These are phyloP conservation scores for Suillus subluteus DNA, from an alignment of 768 basidiomycete species.

Conservation along the genomic window DNA sequence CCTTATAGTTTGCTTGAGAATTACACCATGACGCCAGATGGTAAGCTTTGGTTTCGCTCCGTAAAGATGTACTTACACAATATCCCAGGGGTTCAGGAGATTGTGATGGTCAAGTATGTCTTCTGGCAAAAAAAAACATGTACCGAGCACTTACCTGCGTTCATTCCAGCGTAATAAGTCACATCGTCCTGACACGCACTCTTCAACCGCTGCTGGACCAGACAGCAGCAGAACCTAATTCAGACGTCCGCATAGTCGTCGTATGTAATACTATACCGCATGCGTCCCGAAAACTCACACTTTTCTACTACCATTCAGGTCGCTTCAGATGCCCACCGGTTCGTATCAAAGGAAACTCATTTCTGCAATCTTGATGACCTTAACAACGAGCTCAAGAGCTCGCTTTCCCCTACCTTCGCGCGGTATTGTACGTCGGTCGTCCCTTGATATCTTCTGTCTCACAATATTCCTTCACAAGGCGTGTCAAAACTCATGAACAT, in stretches of 20 bases:
- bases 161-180: constrained; percentile 50
- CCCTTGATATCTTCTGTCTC: neutral
- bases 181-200: constrained; percentile 55
- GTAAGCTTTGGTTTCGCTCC: constrained; percentile 16
- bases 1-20: constrained; percentile 23
- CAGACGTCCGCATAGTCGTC: constrained; percentile 65
- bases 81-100: constrained; percentile 39
- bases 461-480: constrained; percentile 22
- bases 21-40: constrained; percentile 30
- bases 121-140: neutral
- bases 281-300: neutral
- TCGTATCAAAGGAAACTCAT: constrained; percentile 21
- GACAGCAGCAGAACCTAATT: constrained; percentile 49
- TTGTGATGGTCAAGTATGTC: constrained; percentile 50
- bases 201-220: constrained; percentile 54
- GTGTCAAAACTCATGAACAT: constrained; percentile 56
- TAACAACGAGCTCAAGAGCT: constrained; percentile 37
- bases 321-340: constrained; percentile 32
- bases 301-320: constrained; percentile 29
- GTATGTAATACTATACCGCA: constrained; percentile 35
- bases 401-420: constrained; percentile 20
- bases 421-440: constrained; percentile 37
- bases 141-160: neutral
- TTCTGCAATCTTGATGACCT: constrained; percentile 41
- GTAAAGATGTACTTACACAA: neutral